Conservation (phyloP, 176 grass and related monocot genomes). For the barley (Hordeum vulgare) region DNA sequence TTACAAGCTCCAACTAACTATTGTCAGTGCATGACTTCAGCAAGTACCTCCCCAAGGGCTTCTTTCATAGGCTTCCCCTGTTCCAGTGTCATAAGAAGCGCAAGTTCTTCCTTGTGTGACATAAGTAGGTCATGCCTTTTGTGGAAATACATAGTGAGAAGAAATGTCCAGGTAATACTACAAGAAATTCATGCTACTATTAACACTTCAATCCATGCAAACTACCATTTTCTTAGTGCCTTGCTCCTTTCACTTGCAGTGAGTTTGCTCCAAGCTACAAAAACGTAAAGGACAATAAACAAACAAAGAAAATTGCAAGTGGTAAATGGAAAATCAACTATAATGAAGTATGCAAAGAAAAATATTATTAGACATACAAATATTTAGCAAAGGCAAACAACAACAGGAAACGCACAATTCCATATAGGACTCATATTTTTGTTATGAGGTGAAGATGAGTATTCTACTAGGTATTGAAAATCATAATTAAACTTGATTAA, state of each 20-base stretch:
- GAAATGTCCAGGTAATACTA: slow-evolving; percentile 5
- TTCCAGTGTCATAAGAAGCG: slow-evolving; percentile 89
- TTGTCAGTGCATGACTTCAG: slow-evolving; percentile 14
- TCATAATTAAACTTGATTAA: not conserved
- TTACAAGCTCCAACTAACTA: slow-evolving; percentile 5
- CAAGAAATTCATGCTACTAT: not conserved
- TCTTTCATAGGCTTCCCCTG: slow-evolving; percentile 95
- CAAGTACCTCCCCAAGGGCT: slow-evolving; percentile 82
- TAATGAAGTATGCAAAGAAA: not conserved
- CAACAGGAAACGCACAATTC: not conserved
- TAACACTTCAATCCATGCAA: slow-evolving; percentile 5
- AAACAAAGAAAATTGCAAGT: not conserved
- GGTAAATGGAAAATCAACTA: not conserved
- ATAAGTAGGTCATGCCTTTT: slow-evolving; percentile 95
- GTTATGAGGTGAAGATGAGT: not conserved
- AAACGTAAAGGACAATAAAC: slow-evolving; percentile 10
- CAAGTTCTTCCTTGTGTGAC: slow-evolving; percentile 92
- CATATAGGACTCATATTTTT: not conserved
- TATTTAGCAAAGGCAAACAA: not conserved
- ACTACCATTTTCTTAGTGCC: slow-evolving; percentile 86
- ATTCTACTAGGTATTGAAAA: not conserved
- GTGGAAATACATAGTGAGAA: slow-evolving; percentile 33
- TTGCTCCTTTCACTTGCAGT: slow-evolving; percentile 92
- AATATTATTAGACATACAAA: not conserved
- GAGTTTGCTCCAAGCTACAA: slow-evolving; percentile 92